phyloP scores from a whole-genome alignment of 805 yeast species.

The Candida fluviatilis region DNA sequence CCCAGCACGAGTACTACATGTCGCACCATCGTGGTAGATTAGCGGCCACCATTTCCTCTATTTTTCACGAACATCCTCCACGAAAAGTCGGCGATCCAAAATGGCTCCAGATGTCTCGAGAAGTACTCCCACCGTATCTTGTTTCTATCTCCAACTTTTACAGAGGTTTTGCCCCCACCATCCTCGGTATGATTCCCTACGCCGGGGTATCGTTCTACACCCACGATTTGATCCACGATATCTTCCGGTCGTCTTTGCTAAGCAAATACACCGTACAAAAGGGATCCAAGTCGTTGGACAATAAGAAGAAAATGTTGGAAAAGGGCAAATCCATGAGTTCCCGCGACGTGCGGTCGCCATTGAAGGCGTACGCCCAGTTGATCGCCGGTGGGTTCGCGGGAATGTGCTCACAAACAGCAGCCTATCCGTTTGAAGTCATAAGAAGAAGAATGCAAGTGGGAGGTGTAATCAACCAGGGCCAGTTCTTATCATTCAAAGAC shows the following conservation, averaged over 20 bases:
- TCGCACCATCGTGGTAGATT: conserved; percentile 26
- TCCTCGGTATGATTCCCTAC: conserved; percentile 93
- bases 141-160: conserved; percentile 66
- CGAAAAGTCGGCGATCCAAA: conserved; percentile 27
- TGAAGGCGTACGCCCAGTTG: conserved; percentile 88
- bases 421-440: conserved; percentile 93
- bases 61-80: conserved; percentile 36
- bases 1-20: conserved; percentile 23
- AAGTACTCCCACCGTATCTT: conserved; percentile 25
- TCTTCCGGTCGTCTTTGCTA: conserved; percentile 61
- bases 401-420: conserved; percentile 90
- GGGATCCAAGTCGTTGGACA: conserved; percentile 3
- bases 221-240: conserved; percentile 86
- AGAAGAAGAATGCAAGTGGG: conserved; percentile 96
- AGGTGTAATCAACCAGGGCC: conserved; percentile 62
- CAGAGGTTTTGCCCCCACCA: conserved; percentile 91
- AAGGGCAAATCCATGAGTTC: conserved; percentile 20
- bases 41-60: conserved; percentile 25
- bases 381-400: conserved; percentile 96
- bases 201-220: conserved; percentile 97
- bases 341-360: conserved; percentile 54
- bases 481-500: conserved; percentile 46
- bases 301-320: conserved; percentile 7
- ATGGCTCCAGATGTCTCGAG: conserved; percentile 34
- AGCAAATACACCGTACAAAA: conserved; percentile 47